phyloP scores from a whole-genome alignment of 306 rosid species.

The Vicia villosa region DNA sequence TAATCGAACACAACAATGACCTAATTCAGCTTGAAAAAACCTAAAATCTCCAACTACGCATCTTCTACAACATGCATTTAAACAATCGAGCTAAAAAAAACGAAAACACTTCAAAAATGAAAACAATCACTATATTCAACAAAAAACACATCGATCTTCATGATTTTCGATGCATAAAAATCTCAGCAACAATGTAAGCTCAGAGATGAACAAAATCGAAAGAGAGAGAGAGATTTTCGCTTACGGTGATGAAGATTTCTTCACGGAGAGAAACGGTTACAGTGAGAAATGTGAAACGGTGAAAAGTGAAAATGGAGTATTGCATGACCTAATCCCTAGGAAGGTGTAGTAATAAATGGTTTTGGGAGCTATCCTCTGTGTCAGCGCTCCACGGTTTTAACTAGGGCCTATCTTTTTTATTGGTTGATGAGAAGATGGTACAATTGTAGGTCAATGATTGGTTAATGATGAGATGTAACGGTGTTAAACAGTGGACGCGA shows the following conservation, averaged over 20 bases:
- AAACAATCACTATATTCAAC: slow-evolving; percentile 9
- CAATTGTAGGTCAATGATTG: background rate
- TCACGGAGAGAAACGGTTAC: background rate
- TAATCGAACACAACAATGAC: slow-evolving; percentile 6
- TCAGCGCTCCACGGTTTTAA: background rate
- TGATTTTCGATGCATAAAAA: slow-evolving; percentile 10
- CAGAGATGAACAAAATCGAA: background rate
- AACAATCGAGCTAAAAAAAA: background rate
- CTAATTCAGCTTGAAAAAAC: background rate
- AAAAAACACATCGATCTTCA: slow-evolving; percentile 9
- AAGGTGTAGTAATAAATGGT: background rate
- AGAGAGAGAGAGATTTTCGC: background rate
- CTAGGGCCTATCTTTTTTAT: background rate
- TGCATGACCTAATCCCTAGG: background rate
- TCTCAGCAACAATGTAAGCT: background rate
- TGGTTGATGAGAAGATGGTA: background rate
- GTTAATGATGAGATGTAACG: background rate
- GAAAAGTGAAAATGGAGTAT: background rate
- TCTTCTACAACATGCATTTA: background rate
- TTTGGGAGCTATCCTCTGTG: background rate
- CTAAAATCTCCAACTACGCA: background rate
- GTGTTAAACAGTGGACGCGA: background rate
- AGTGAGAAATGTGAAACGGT: background rate
- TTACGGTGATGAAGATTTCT: slow-evolving; percentile 17
- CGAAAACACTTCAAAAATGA: background rate